Evolutionary conservation across 495 filamentous ascomycete genomes (phyloP).

Genomic region (Pyrenula aspistea): DNA sequence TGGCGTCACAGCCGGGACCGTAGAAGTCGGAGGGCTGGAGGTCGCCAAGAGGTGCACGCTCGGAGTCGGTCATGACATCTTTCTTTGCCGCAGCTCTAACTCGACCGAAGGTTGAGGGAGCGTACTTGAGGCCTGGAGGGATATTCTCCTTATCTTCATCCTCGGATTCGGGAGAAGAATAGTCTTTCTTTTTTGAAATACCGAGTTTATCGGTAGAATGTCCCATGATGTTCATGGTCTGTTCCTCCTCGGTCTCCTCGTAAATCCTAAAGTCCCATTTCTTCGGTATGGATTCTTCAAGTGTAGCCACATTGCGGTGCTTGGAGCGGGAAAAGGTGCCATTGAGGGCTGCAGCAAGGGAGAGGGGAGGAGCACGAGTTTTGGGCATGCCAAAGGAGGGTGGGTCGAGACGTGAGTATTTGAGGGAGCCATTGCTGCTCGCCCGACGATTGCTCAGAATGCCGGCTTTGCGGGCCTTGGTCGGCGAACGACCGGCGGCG

Average conservation of each 20-base stretch:
- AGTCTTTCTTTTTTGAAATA: constrained; percentile 32
- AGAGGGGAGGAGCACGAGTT: constrained; percentile 45
- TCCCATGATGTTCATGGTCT: constrained; percentile 81
- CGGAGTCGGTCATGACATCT: constrained; percentile 35
- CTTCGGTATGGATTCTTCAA: constrained; percentile 32
- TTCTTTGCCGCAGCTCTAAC: constrained; percentile 14
- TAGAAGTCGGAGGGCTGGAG: constrained; percentile 65
- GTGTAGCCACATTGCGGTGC: constrained; percentile 35
- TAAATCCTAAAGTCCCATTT: constrained; percentile 91
- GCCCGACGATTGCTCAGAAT: constrained; percentile 51
- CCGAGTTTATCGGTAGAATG: constrained; percentile 80
- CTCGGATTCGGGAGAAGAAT: constrained; percentile 17
- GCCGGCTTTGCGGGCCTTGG: constrained; percentile 45
- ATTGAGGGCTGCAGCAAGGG: constrained; percentile 27
- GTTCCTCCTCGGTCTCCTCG: constrained; percentile 80
- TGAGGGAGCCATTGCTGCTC: not conserved
- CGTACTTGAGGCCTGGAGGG: constrained; percentile 29
- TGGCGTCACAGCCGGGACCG: constrained; percentile 50
- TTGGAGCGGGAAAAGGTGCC: constrained; percentile 12
- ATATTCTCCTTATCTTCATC: constrained; percentile 87
- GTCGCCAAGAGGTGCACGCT: constrained; percentile 57
- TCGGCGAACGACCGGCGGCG: constrained; percentile 52
- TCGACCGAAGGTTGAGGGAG: constrained; percentile 6
- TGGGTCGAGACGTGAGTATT: not conserved
- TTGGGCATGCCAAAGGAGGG: constrained; percentile 21